phyloP scores from a whole-genome alignment of 1,284 basidiomycete genomes.

The Peniophora sp. region DNA sequence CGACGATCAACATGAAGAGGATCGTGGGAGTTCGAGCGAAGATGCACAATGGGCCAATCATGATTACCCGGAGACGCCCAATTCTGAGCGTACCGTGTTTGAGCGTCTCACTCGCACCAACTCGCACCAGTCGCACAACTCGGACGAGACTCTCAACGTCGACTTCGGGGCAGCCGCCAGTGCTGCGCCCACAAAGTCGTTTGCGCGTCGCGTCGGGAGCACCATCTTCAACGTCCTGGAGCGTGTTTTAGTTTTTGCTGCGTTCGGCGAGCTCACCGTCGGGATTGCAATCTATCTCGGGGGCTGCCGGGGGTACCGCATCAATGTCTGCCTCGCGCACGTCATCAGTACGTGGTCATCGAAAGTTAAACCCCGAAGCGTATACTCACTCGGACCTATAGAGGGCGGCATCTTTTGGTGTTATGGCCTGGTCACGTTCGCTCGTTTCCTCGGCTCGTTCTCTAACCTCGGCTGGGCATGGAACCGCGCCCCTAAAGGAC shows the following conservation, averaged over 20 bases:
- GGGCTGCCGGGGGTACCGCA: slow-evolving; percentile 67
- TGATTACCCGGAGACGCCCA: slow-evolving; percentile 29
- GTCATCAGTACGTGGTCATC: slow-evolving; percentile 68
- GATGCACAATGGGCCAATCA: slow-evolving; percentile 28
- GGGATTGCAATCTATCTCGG: slow-evolving; percentile 79
- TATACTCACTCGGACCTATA: slow-evolving; percentile 20
- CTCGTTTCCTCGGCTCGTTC: slow-evolving; percentile 86
- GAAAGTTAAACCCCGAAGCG: not conserved
- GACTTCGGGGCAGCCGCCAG: slow-evolving; percentile 13
- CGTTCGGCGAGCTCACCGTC: slow-evolving; percentile 54
- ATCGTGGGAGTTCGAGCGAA: slow-evolving; percentile 20
- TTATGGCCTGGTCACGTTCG: slow-evolving; percentile 86
- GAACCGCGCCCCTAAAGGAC: slow-evolving; percentile 60
- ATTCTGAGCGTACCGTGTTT: slow-evolving; percentile 50
- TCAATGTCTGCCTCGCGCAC: slow-evolving; percentile 87
- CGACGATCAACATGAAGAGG: slow-evolving; percentile 16
- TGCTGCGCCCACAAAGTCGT: slow-evolving; percentile 8
- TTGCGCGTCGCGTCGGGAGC: slow-evolving; percentile 34
- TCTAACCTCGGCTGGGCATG: slow-evolving; percentile 92
- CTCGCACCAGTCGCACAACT: slow-evolving; percentile 31
- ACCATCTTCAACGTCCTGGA: slow-evolving; percentile 47
- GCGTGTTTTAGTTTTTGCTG: slow-evolving; percentile 59
- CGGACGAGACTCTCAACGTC: slow-evolving; percentile 62
- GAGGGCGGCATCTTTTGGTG: slow-evolving; percentile 88
- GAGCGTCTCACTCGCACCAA: slow-evolving; percentile 26